Evolutionary conservation across 2,329 filamentous ascomycete genomes (phyloP).

Genomic region (Pseudocercospora musae): DNA sequence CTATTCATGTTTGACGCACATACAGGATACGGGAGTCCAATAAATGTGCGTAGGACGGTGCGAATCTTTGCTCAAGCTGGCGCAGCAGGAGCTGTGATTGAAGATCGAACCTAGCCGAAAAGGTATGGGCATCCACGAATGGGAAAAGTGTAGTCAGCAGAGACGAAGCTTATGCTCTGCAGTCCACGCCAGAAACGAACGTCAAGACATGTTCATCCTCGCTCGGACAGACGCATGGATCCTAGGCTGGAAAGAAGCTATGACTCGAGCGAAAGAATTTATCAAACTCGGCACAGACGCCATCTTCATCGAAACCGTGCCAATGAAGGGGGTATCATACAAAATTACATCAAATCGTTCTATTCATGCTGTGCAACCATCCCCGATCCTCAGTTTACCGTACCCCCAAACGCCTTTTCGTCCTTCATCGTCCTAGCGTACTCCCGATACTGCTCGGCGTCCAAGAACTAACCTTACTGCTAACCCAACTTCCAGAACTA

Average conservation of each 20-base stretch:
- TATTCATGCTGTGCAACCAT: too few relatives aligned
- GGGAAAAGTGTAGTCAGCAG: constrained; percentile 47
- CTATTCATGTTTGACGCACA: constrained; percentile 49
- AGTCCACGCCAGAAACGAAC: constrained; percentile 45
- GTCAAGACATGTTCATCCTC: constrained; percentile 47
- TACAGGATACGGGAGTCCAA: constrained; percentile 48
- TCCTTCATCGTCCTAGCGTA: constrained; percentile 18
- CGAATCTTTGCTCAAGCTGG: constrained; percentile 43
- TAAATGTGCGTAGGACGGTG: constrained; percentile 49
- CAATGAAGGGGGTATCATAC: background rate
- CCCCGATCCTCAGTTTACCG: too few relatives aligned
- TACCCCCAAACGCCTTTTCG: background rate
- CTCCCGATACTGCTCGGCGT: constrained; percentile 34
- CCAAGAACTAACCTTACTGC: constrained; percentile 35
- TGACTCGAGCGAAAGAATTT: constrained; percentile 42
- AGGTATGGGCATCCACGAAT: constrained; percentile 48
- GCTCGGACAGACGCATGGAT: constrained; percentile 46
- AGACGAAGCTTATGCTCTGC: constrained; percentile 47
- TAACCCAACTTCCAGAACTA: constrained; percentile 37
- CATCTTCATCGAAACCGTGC: constrained; percentile 44
- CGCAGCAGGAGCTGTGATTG: constrained; percentile 43
- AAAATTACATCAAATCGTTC: background rate
- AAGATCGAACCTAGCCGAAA: constrained; percentile 52
- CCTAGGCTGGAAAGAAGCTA: constrained; percentile 46
- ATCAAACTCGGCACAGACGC: constrained; percentile 46